Conservation (phyloP, 192 early-diverging fungal genomes). For the Coemansia sp. region DNA sequence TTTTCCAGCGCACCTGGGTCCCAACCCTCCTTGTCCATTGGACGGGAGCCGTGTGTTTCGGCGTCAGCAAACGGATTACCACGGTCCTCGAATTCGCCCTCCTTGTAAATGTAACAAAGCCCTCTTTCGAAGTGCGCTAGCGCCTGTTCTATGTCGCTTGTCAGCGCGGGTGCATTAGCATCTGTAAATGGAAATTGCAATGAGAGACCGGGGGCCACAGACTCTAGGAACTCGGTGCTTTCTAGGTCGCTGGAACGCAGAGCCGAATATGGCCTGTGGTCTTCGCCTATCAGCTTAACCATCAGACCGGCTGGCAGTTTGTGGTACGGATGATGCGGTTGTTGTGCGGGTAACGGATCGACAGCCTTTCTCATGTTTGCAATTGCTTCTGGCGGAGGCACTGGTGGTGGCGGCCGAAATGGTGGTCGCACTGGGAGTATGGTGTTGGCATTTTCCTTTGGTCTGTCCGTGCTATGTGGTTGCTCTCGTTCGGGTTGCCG, state of each 20-base stretch:
- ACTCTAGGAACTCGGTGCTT: conserved; percentile 24
- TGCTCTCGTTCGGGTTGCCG: background rate
- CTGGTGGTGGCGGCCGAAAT: conserved; percentile 2
- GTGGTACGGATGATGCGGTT: conserved; percentile 12
- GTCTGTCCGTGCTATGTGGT: background rate
- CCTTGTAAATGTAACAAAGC: conserved; percentile 38
- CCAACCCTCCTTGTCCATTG: conserved; percentile 46
- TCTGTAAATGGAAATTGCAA: background rate
- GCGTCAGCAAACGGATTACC: conserved; percentile 3
- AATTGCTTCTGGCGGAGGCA: conserved; percentile 6
- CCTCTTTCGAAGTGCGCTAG: conserved; percentile 30
- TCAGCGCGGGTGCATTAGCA: background rate
- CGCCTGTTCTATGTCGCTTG: conserved; percentile 25
- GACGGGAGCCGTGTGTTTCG: background rate
- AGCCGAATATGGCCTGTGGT: conserved; percentile 19
- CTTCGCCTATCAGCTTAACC: conserved; percentile 13
- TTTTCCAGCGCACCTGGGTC: conserved; percentile 27
- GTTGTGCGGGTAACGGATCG: background rate
- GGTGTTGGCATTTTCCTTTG: background rate
- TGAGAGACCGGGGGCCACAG: conserved; percentile 18
- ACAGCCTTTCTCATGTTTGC: background rate
- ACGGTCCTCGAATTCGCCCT: conserved; percentile 27
- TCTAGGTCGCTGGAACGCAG: conserved; percentile 17
- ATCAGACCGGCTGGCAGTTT: conserved; percentile 40
- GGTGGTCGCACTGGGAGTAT: background rate